Base-by-base conservation (phyloP, 1,284 basidiomycete species). In the Ustilago loliicola region DNA sequence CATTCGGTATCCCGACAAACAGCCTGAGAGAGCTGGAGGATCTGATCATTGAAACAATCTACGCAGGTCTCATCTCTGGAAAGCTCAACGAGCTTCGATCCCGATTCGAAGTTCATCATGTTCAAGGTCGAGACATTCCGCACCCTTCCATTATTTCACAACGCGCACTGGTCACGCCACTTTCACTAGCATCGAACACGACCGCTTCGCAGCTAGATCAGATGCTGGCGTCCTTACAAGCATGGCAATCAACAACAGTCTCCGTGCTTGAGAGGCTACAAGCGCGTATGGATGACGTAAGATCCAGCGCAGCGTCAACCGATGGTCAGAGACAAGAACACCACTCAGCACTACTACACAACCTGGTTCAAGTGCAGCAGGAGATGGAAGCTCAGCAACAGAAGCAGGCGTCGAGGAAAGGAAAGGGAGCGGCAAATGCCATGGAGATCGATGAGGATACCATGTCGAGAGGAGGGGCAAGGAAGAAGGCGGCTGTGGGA, bases 21-120 rank as follows among this genome's bases (percentile, higher is more conserved):
- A 72, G 90, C 89, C 55, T 61, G 1, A 62, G 80, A 10, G 93
- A 93, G 74, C 90, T 98, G 4, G 96, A 98, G 86, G 95, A 98
- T 86, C 90, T 97, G 74, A 93, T 98, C 86, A 98, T 99, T 86
- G 95, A 98, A 81, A 92, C 92, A 10, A 94, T 98, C 85, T 98
- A 98, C 86, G 91, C 93, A 42, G 93, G 93, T 80, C 89, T 98
- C 54, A 89, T 98, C 45, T 90, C 91, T 51, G 96, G 94, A 13
- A 95, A 94, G 81, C 91, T 99, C 56, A 94, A 98, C 86, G 95
- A 98, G 87, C 93, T 93, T 82, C 90, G 92, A 77, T 90, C 91
- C 69, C 91, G 94, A 72, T 89, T 98, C 68, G 93, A 96, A 85
- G 91, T 98, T 32, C 93, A 96, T 85, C 94, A 93, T 83, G 94